Base-by-base conservation (phyloP, 805 yeast species). In the Yarrowia osloensis region DNA sequence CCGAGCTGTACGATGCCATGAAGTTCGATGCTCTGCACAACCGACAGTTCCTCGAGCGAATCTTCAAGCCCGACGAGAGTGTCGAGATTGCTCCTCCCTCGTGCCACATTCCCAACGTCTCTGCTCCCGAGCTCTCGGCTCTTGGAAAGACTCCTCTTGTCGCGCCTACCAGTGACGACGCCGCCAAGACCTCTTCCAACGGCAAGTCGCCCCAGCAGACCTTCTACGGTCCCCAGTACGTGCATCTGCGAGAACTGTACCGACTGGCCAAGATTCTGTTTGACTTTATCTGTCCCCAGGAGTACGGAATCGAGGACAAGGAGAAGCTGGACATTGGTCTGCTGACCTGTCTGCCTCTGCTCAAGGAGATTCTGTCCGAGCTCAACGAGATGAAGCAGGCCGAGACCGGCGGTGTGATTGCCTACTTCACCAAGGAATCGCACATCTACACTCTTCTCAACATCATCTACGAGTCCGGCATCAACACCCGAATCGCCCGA, bases 271-370 rank as follows among this genome's bases (percentile, higher is more conserved):
- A 95, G 76, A 97, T 95, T 7, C 79, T 95, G 70, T 95, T 95
- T 79, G 99, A 95, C 78, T 95, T 94, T 74, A 92, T 95, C 59
- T 95, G 98, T 78, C 99, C 99, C 11, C 98, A 95, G 77, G 99
- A 95, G 75, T 95, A 95, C 75, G 99, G 99, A 70, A 95, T 95
- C 72, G 91, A 93, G 70, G 97, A 92, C 74, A 88, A 89, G 73
- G 99, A 95, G 77, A 95, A 95, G 75, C 83, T 95, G 69, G 99
- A 95, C 75, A 95, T 95, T 79, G 99, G 99, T 4, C 80, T 95
- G 67, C 81, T 95, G 72, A 95, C 99, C 0, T 91, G 97, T 1
- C 82, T 95, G 73, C 99, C 99, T 1, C 82, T 95, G 72, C 96
- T 97, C 1, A 90, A 87, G 76, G 96, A 91, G 77, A 89, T 95